phyloP scores from a whole-genome alignment of 306 rosid genomes.

The Lupinus albus region DNA sequence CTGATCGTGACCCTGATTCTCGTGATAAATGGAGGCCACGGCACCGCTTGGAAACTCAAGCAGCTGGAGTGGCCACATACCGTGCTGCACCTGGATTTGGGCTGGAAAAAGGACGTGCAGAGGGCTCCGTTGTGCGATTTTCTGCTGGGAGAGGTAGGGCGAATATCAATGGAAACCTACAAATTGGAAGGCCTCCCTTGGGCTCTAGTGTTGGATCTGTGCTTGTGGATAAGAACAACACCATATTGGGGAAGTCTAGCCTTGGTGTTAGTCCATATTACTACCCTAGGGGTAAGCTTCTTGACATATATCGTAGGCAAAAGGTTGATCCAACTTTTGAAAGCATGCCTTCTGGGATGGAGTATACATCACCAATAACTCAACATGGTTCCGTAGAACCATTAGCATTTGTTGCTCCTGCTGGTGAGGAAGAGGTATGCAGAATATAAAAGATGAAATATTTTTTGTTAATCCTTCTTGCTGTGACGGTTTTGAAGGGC shows the following conservation, averaged over 20 bases:
- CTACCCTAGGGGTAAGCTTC: slow-evolving; percentile 77
- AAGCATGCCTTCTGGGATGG: slow-evolving; percentile 56
- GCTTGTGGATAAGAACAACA: slow-evolving; percentile 40
- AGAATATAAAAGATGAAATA: slow-evolving; percentile 17
- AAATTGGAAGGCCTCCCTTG: slow-evolving; percentile 55
- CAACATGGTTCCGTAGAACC: slow-evolving; percentile 56
- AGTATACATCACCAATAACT: slow-evolving; percentile 47
- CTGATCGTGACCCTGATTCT: slow-evolving; percentile 71
- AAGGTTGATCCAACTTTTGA: slow-evolving; percentile 49
- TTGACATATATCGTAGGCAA: slow-evolving; percentile 68
- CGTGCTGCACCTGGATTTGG: slow-evolving; percentile 87
- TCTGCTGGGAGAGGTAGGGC: slow-evolving; percentile 76
- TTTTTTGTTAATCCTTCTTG: not conserved
- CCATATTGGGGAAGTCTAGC: slow-evolving; percentile 53
- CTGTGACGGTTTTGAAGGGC: slow-evolving; percentile 17
- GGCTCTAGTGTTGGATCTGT: slow-evolving; percentile 47
- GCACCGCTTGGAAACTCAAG: slow-evolving; percentile 66
- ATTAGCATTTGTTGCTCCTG: slow-evolving; percentile 69
- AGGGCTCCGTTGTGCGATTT: slow-evolving; percentile 56
- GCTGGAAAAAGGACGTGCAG: slow-evolving; percentile 64
- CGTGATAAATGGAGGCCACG: slow-evolving; percentile 88
- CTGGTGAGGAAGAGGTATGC: slow-evolving; percentile 68
- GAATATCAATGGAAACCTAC: slow-evolving; percentile 44
- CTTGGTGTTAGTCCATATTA: slow-evolving; percentile 43
- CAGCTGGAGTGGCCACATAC: slow-evolving; percentile 60